phyloP scores from a whole-genome alignment of 179 eudicot species.

The Camellia oleifera region DNA sequence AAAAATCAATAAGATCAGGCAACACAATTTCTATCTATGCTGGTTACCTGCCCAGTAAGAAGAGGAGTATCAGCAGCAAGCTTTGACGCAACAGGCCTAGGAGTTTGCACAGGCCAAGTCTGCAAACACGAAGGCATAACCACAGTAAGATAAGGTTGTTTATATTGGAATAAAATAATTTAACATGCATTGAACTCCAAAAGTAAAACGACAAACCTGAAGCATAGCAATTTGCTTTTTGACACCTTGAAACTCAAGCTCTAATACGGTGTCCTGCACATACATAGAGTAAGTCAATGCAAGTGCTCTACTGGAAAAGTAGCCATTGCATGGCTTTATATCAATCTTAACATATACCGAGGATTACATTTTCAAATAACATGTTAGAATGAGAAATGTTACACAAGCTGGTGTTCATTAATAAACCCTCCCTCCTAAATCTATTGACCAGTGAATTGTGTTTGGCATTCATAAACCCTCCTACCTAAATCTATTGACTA shows the following conservation, averaged over 20 bases:
- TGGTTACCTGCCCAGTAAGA: conserved; percentile 87
- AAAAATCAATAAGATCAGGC: conserved; percentile 5
- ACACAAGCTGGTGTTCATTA: not conserved
- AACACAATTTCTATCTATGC: conserved; percentile 5
- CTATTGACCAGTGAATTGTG: too few species aligned
- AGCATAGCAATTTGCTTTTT: conserved; percentile 94
- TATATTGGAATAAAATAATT: not conserved
- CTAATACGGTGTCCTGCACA: conserved; percentile 90
- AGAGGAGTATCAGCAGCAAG: conserved; percentile 99
- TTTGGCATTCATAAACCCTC: not conserved
- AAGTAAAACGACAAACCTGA: conserved; percentile 52
- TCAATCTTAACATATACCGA: not conserved
- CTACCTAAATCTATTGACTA: too few species aligned
- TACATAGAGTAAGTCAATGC: conserved; percentile 13
- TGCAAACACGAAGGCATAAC: conserved; percentile 31
- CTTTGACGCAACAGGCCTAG: conserved; percentile 95
- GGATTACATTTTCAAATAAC: not conserved
- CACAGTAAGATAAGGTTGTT: not conserved
- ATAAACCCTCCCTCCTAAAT: too few species aligned
- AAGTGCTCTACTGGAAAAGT: not conserved
- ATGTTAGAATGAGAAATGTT: not conserved
- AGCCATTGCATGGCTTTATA: not conserved
- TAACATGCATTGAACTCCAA: not conserved
- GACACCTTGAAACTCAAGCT: conserved; percentile 99
- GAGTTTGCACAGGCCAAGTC: conserved; percentile 98